These are phyloP conservation scores for Echria macrotheca DNA, from an alignment of 495 filamentous ascomycete genomes.

Conservation along the genomic window DNA sequence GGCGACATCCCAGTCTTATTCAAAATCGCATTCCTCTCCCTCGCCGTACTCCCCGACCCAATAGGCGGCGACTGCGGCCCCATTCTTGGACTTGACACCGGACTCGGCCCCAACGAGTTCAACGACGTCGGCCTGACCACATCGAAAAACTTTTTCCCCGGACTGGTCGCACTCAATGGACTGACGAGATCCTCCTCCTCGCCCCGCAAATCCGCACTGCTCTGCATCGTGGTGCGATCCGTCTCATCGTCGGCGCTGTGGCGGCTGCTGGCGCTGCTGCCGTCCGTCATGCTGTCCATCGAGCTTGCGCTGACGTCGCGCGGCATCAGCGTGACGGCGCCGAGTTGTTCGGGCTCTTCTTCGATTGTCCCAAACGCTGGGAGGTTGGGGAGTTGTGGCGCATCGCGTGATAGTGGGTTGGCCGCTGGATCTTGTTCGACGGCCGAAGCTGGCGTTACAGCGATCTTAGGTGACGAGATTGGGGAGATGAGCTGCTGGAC, in stretches of 20 bases:
- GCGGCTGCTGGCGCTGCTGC: slow-evolving; percentile 27
- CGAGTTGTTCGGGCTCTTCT: slow-evolving; percentile 11
- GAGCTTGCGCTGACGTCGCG: slow-evolving; percentile 19
- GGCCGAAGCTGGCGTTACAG: slow-evolving; percentile 4
- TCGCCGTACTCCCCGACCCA: background rate
- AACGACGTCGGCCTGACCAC: background rate
- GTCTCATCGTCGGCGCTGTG: slow-evolving; percentile 21
- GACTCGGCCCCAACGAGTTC: background rate
- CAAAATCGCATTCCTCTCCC: slow-evolving; percentile 5
- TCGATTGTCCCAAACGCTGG: slow-evolving; percentile 24
- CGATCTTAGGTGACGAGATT: slow-evolving; percentile 15
- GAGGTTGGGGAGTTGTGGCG: slow-evolving; percentile 22
- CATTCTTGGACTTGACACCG: slow-evolving; percentile 4
- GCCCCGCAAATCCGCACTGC: background rate
- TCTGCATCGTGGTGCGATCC: background rate
- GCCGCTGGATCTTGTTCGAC: background rate
- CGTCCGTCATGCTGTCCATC: slow-evolving; percentile 31
- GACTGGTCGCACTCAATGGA: slow-evolving; percentile 17
- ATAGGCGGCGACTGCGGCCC: background rate
- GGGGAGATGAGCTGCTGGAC: slow-evolving; percentile 21
- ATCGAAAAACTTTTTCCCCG: slow-evolving; percentile 2
- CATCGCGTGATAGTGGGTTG: slow-evolving; percentile 6
- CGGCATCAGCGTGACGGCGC: slow-evolving; percentile 9
- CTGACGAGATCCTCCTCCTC: slow-evolving; percentile 22
- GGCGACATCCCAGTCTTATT: slow-evolving; percentile 13